Evolutionary conservation across 2,329 filamentous ascomycete genomes (phyloP), one percentile per base, ranked within the genome.

Genomic region (Hansfordia pulvinata): DNA sequence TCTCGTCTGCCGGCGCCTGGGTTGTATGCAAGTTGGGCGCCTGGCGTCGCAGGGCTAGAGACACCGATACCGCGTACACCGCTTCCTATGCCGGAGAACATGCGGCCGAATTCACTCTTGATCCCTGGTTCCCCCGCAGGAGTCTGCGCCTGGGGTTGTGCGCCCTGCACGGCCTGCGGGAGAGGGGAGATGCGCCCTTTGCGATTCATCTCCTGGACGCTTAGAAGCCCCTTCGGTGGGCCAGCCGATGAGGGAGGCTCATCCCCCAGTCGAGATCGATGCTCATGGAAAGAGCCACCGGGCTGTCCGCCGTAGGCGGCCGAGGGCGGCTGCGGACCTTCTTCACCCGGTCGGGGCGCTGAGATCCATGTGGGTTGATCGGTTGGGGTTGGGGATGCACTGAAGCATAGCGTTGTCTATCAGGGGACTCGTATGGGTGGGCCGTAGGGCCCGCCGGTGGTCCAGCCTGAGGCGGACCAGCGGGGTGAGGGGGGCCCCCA

Each of bases 51-150:
- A 3, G 68, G 65, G 38, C 64, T 70, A 10, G 65, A 60, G 19
- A 61, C 53, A 14, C 58, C 59, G 31, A 67, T 58, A 20, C 52
- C 58, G 34, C 53, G 60, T 17, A 67, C 61, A 34, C 61, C 69
- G 37, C 60, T 69, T 32, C 62, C 86, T 38, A 96, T 84, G n/a
- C 88, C 88, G 11, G 83, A 84, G 53, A 93, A 94, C 65, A 94
- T 93, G 35, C 84, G 76, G 16, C 86, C 86, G 47, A 94, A 86
- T 48, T 94, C 88, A 46, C 76, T 92, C 61, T 94, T 93, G 44
- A 94, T 93, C 22, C 80, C 80, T 8, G 84, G 80, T 48, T 93
- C 85, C 10, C 77, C 80, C 10, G 75, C 72, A 5, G 84, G 82
- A 4, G 80, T 82, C 28, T 80, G 68, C 20, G 80, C 69, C 40